Conservation (phyloP, 192 early-diverging fungal species). For the Coemansia sp. region DNA sequence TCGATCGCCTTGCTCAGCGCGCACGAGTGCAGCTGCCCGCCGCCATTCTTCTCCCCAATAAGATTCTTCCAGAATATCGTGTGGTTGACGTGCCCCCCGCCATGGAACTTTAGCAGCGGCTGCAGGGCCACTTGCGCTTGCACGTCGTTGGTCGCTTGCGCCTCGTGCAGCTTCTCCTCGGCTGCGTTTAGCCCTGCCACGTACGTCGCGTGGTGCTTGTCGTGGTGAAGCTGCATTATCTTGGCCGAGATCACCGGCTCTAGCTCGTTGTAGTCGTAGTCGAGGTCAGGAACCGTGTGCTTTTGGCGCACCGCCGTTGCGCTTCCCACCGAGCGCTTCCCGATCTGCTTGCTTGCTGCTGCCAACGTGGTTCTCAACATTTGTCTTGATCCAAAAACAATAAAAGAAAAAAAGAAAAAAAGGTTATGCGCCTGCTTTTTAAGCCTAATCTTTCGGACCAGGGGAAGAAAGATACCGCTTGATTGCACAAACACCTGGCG, state of each 20-base stretch:
- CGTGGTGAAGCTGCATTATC: slow-evolving; percentile 93
- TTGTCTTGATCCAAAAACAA: not conserved
- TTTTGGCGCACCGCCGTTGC: slow-evolving; percentile 50
- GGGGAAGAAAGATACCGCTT: not conserved
- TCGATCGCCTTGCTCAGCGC: slow-evolving; percentile 72
- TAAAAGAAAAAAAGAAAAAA: not conserved
- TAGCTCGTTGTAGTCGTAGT: slow-evolving; percentile 81
- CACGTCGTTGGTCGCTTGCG: slow-evolving; percentile 68
- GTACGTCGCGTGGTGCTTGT: slow-evolving; percentile 94
- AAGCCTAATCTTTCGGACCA: not conserved
- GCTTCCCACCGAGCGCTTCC: slow-evolving; percentile 7
- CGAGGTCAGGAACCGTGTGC: slow-evolving; percentile 84
- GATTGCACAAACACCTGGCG: not conserved
- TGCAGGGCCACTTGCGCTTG: slow-evolving; percentile 74
- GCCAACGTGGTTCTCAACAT: not conserved
- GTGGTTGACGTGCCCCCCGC: slow-evolving; percentile 89
- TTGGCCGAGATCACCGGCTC: slow-evolving; percentile 91
- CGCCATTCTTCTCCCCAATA: slow-evolving; percentile 73
- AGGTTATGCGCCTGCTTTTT: not conserved
- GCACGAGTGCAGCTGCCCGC: slow-evolving; percentile 66
- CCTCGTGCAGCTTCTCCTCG: slow-evolving; percentile 83
- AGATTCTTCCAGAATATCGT: slow-evolving; percentile 95
- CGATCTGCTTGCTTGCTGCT: slow-evolving; percentile 6
- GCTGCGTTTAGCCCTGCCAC: slow-evolving; percentile 83
- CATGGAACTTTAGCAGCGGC: slow-evolving; percentile 86